A percentile compares a stretch with the other conserved stretches of the same genome.
These are phyloP conservation scores for Pythium pectinolyticum DNA, from an alignment of 352 stramenopile genomes.

Conservation along the genomic window DNA sequence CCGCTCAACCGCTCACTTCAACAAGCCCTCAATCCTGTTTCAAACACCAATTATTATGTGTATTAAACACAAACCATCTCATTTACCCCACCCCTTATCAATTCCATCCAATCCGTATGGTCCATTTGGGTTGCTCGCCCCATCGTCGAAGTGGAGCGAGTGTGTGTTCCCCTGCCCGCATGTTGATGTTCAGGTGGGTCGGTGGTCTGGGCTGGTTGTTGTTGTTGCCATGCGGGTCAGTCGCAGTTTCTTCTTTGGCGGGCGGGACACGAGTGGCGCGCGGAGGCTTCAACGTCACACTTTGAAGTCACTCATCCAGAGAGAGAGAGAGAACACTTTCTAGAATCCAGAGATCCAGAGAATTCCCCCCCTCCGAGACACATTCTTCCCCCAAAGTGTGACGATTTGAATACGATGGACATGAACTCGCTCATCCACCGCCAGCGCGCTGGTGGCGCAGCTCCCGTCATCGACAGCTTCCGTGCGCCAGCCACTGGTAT, in stretches of 20 bases:
- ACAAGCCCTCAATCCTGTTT: slow-evolving; percentile 31
- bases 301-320: slow-evolving; percentile 34
- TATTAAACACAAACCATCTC: slow-evolving; percentile 13
- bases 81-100: slow-evolving; percentile 5
- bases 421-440: slow-evolving; percentile 76
- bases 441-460: slow-evolving; percentile 3
- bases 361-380: too few species aligned
- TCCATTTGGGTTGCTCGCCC: slow-evolving; percentile 5
- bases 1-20: slow-evolving; percentile 52
- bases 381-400: slow-evolving; percentile 15
- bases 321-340: too few species aligned
- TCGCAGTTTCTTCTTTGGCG: slow-evolving; percentile 33
- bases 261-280: slow-evolving; percentile 28
- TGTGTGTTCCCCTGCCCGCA: slow-evolving; percentile 20
- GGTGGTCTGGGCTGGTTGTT: neutral
- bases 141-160: slow-evolving; percentile 17
- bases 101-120: slow-evolving; percentile 19
- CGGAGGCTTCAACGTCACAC: slow-evolving; percentile 33
- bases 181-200: slow-evolving; percentile 34
- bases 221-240: slow-evolving; percentile 18
- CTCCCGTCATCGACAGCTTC: slow-evolving; percentile 24
- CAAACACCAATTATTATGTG: slow-evolving; percentile 30
- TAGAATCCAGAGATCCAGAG: too few species aligned
- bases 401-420: slow-evolving; percentile 45
- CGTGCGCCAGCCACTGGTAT: slow-evolving; percentile 28